Base-by-base conservation (phyloP, 257 asterid species). In the Coffea eugenioides region DNA sequence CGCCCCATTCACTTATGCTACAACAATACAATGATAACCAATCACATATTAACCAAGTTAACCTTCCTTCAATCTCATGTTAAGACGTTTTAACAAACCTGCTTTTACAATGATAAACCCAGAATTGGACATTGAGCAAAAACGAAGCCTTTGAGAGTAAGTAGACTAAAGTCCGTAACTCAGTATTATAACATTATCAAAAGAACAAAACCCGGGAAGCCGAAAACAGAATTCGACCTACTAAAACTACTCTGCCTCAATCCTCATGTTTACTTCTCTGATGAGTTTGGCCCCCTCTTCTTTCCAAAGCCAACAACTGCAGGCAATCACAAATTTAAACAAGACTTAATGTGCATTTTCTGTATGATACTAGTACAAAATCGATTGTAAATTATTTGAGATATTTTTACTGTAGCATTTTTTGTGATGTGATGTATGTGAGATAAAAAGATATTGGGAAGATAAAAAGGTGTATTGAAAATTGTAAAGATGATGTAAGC, bases 281-380 rank as follows among this genome's bases (percentile, higher is more conserved):
- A 91, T 23, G 97, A 91, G 87, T 93, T 93, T 8, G 97, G 97
- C 16, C 94, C 95, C 21, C 92, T 90, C 95, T 91, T 92, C 93
- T 92, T 92, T 11, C 97, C 98, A 39, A 92, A 92, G 82, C 97
- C 98, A 86, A 92, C 97, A 88, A 94, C 98, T 92, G 92, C 92
- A 88, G 46, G 6, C 16, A 73, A 25, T 18, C 21, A 46, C 1
- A 56, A 68, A 12, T 49, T 45, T 49, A 16, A 46, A 23, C 21
- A 20, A 39, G 43, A 69, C 48, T 67, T 43, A 56, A 45, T 36
- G 12, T 11, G 43, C 16, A 14, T 31, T 65, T 14, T 1, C 70
- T 5, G 11, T 11, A 39, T 39, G 43, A 0, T 2, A 25, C 4
- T 10, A 25, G 8, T 56, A 56, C 1, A 4, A 16, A 56, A 56